Percentiles rank a stretch among this genome's conserved stretches.
Evolutionary conservation across 2,329 filamentous ascomycete genomes (phyloP).

Genomic region (Septoria linicola): DNA sequence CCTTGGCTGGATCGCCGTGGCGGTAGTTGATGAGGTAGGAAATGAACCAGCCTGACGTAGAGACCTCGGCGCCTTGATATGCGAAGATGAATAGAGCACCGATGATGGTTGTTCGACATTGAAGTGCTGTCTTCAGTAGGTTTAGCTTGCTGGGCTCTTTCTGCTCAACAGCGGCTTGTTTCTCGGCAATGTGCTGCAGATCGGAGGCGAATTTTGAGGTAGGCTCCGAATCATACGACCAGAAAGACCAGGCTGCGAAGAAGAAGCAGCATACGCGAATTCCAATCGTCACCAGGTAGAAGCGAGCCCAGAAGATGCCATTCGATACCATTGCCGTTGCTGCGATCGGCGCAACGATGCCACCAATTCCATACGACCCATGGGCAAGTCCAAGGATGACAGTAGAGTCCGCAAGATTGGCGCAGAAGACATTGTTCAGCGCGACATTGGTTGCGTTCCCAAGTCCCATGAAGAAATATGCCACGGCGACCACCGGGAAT

Average conservation of each 20-base stretch:
- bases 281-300: conserved; percentile 67
- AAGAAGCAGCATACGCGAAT: conserved; percentile 58
- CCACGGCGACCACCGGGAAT: conserved; percentile 63
- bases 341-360: conserved; percentile 65
- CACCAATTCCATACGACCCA: conserved; percentile 57
- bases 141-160: conserved; percentile 51
- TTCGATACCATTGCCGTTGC: conserved; percentile 70
- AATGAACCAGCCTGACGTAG: conserved; percentile 82
- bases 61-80: conserved; percentile 82
- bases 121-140: conserved; percentile 52
- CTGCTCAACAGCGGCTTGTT: conserved; percentile 37
- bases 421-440: conserved; percentile 57
- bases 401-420: conserved; percentile 53
- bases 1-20: conserved; percentile 64
- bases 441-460: conserved; percentile 54
- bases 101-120: conserved; percentile 63
- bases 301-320: conserved; percentile 65
- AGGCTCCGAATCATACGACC: conserved; percentile 65
- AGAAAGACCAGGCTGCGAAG: conserved; percentile 67
- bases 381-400: conserved; percentile 62
- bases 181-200: conserved; percentile 46
- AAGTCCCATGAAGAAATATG: conserved; percentile 59
- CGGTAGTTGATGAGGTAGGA: conserved; percentile 76
- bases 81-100: conserved; percentile 80
- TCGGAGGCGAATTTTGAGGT: conserved; percentile 45